Evolutionary conservation across 768 basidiomycete genomes (phyloP).

Genomic region (Porphyrellus cyaneotinctus): DNA sequence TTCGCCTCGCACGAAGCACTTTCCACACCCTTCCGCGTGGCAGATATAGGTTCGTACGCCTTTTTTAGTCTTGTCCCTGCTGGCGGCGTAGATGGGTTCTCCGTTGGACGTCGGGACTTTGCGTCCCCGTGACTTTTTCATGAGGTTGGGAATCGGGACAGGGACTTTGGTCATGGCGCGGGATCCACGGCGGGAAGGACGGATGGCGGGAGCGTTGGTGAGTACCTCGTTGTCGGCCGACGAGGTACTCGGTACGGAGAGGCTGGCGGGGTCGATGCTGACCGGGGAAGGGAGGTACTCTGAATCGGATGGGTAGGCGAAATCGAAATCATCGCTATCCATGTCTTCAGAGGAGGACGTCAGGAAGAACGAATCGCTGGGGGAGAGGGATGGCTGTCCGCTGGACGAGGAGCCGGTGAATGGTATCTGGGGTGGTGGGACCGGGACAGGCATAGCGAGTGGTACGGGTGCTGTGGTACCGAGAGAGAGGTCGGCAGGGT

Average conservation of each 20-base stretch:
- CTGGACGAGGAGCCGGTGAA: neutral
- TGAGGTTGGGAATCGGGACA: conserved; percentile 47
- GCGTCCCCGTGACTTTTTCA: conserved; percentile 47
- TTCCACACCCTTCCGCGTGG: conserved; percentile 66
- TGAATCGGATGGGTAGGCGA: conserved; percentile 21
- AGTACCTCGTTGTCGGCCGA: neutral
- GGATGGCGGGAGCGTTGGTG: neutral
- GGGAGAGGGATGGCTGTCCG: neutral
- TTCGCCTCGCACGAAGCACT: conserved; percentile 75
- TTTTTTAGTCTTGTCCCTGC: conserved; percentile 32
- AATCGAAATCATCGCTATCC: conserved; percentile 18
- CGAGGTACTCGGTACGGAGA: neutral
- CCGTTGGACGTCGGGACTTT: conserved; percentile 41
- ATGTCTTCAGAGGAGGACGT: conserved; percentile 14
- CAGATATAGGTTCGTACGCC: conserved; percentile 56
- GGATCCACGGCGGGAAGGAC: conserved; percentile 21
- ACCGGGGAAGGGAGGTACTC: conserved; percentile 18
- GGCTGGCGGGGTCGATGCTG: conserved; percentile 9
- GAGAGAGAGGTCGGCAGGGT: conserved; percentile 22
- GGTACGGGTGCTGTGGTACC: neutral
- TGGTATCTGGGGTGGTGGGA: conserved; percentile 4
- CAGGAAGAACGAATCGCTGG: neutral
- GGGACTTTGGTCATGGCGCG: conserved; percentile 32
- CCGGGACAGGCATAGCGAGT: neutral
- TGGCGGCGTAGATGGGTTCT: conserved; percentile 21